Evolutionary conservation across 305 asterid species (phyloP).

Genomic region (Galium porrigens): DNA sequence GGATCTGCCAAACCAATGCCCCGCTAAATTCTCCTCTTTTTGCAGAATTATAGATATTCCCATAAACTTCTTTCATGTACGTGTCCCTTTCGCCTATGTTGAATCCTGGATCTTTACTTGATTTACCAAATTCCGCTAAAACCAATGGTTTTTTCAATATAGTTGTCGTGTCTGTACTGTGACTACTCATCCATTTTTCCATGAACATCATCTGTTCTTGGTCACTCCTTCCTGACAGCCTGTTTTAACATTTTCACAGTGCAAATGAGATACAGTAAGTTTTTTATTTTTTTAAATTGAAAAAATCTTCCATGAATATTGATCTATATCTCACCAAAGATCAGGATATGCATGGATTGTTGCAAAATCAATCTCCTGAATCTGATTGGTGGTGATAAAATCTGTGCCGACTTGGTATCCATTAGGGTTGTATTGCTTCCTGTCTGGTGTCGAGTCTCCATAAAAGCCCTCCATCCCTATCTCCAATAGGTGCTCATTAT

Average conservation of each 20-base stretch:
- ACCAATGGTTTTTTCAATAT: slow-evolving; percentile 36
- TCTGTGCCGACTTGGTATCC: slow-evolving; percentile 46
- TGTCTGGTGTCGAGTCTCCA: slow-evolving; percentile 33
- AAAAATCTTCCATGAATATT: background rate
- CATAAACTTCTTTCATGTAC: slow-evolving; percentile 24
- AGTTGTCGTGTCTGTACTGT: slow-evolving; percentile 31
- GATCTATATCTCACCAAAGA: slow-evolving; percentile 21
- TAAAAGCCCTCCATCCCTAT: slow-evolving; percentile 51
- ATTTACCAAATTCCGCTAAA: slow-evolving; percentile 36
- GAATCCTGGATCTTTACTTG: slow-evolving; percentile 36
- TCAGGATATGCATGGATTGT: slow-evolving; percentile 47
- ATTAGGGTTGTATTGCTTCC: slow-evolving; percentile 30
- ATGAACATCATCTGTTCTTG: slow-evolving; percentile 33
- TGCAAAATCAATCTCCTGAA: slow-evolving; percentile 39
- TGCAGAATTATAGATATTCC: slow-evolving; percentile 22
- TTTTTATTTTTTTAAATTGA: background rate
- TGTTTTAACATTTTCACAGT: slow-evolving; percentile 8
- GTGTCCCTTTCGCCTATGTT: slow-evolving; percentile 23
- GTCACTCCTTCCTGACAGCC: slow-evolving; percentile 28
- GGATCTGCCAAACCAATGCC: slow-evolving; percentile 36
- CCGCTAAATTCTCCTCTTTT: slow-evolving; percentile 34
- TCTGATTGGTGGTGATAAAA: slow-evolving; percentile 29
- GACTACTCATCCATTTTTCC: slow-evolving; percentile 34
- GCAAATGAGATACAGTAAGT: background rate
- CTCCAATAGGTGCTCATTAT: slow-evolving; percentile 29